phyloP scores from a whole-genome alignment of 75 land plant species.

The Pinus albicaulis region DNA sequence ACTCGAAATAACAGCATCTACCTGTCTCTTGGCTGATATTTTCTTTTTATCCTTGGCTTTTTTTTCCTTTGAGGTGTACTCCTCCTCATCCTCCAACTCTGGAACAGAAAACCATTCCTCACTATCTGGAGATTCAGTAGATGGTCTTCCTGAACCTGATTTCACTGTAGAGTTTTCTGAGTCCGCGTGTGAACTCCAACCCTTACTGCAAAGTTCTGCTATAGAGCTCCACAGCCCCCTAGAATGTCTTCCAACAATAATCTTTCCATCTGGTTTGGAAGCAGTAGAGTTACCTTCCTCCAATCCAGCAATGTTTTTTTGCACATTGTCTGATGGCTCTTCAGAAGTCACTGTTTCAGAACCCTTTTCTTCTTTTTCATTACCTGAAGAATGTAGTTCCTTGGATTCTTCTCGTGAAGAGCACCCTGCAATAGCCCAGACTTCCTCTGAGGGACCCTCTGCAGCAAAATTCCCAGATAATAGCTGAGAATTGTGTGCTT shows the following conservation, averaged over 20 bases:
- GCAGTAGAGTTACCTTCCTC: neutral
- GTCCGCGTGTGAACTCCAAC: constrained; percentile 27
- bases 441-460: constrained; percentile 52
- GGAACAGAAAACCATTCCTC: constrained; percentile 60
- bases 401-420: constrained; percentile 20
- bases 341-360: neutral
- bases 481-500: constrained; percentile 15
- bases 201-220: constrained; percentile 29
- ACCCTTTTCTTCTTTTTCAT: constrained; percentile 17
- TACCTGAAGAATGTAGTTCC: neutral
- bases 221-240: constrained; percentile 51
- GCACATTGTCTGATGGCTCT: neutral
- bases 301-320: neutral
- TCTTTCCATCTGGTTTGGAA: constrained; percentile 13
- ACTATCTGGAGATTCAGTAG: constrained; percentile 45
- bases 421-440: constrained; percentile 31
- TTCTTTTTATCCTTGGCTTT: constrained; percentile 11
- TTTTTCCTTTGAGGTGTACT: constrained; percentile 7
- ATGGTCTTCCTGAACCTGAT: constrained; percentile 34
- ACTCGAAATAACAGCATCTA: constrained; percentile 10
- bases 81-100: constrained; percentile 33
- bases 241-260: constrained; percentile 27
- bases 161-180: constrained; percentile 23
- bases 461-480: constrained; percentile 22
- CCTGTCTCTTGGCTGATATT: neutral